Conservation (phyloP, 2,329 filamentous ascomycete species). For the Trichophyton schoenleinii region DNA sequence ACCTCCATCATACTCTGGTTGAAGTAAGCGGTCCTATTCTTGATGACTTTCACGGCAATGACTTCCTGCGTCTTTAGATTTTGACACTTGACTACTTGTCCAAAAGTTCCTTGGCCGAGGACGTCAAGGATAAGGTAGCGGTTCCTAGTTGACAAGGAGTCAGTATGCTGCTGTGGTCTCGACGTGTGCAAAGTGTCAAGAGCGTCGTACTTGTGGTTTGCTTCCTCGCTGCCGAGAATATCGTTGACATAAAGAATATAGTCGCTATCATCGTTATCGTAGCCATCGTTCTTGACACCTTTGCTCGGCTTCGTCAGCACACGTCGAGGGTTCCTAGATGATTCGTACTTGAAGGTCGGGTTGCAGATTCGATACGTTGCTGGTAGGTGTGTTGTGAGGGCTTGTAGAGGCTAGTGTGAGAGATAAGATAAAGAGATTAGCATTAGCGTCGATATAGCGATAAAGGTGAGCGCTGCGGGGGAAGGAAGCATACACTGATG, state of each 20-base stretch:
- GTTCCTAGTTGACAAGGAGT: slow-evolving; percentile 46
- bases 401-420: slow-evolving; percentile 65
- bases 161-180: not conserved
- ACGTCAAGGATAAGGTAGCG: slow-evolving; percentile 96
- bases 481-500: slow-evolving; percentile 61
- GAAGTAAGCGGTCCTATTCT: slow-evolving; percentile 97
- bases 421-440: slow-evolving; percentile 8
- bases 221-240: slow-evolving; percentile 93
- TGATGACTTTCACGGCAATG: slow-evolving; percentile 97
- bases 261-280: slow-evolving; percentile 97
- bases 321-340: slow-evolving; percentile 84
- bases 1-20: slow-evolving; percentile 99
- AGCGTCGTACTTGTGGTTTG: slow-evolving; percentile 72
- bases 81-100: slow-evolving; percentile 97
- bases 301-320: slow-evolving; percentile 98
- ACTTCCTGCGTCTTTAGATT: slow-evolving; percentile 98
- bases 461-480: slow-evolving; percentile 4
- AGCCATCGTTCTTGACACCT: slow-evolving; percentile 95
- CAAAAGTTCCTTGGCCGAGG: slow-evolving; percentile 91
- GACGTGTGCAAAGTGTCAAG: not conserved
- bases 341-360: slow-evolving; percentile 95
- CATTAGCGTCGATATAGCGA: slow-evolving; percentile 13
- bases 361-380: slow-evolving; percentile 98
- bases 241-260: slow-evolving; percentile 99
- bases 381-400: slow-evolving; percentile 81